Evolutionary conservation across 2,329 filamentous ascomycete species (phyloP).

Genomic region (Penicillium sp.): DNA sequence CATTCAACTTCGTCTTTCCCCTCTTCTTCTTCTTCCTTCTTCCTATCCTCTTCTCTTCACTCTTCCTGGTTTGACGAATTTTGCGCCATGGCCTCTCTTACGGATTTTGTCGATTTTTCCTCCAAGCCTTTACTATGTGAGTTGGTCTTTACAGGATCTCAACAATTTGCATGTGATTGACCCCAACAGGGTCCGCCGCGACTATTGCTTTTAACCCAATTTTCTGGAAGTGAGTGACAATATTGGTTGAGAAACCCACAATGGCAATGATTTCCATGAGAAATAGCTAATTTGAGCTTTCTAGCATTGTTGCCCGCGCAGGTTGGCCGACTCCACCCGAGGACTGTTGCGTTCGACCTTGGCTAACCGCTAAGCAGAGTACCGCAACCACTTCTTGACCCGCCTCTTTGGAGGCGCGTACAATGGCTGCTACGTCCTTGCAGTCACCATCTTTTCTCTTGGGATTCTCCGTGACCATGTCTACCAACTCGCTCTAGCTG

Average conservation of each 20-base stretch:
- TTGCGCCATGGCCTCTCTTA: conserved; percentile 34
- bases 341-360: conserved; percentile 3
- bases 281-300: conserved; percentile 16
- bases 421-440: conserved; percentile 84
- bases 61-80: neutral
- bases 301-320: conserved; percentile 77
- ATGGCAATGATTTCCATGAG: neutral
- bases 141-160: conserved; percentile 29
- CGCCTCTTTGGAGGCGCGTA: conserved; percentile 78
- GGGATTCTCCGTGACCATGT: conserved; percentile 84
- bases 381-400: conserved; percentile 84
- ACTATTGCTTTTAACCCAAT: conserved; percentile 93
- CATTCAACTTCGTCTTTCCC: conserved; percentile 10
- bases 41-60: conserved; percentile 5
- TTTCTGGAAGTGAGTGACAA: conserved; percentile 90
- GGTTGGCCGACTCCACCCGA: conserved; percentile 50
- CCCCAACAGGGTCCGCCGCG: conserved; percentile 66
- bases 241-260: conserved; percentile 1
- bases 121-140: conserved; percentile 66
- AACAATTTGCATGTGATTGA: conserved; percentile 32
- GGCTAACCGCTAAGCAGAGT: conserved; percentile 60
- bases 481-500: conserved; percentile 78
- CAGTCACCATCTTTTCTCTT: conserved; percentile 82
- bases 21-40: conserved; percentile 7
- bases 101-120: conserved; percentile 58